These are phyloP conservation scores for Aureobasidium lini DNA, from an alignment of 2,329 filamentous ascomycete species.

Conservation along the genomic window DNA sequence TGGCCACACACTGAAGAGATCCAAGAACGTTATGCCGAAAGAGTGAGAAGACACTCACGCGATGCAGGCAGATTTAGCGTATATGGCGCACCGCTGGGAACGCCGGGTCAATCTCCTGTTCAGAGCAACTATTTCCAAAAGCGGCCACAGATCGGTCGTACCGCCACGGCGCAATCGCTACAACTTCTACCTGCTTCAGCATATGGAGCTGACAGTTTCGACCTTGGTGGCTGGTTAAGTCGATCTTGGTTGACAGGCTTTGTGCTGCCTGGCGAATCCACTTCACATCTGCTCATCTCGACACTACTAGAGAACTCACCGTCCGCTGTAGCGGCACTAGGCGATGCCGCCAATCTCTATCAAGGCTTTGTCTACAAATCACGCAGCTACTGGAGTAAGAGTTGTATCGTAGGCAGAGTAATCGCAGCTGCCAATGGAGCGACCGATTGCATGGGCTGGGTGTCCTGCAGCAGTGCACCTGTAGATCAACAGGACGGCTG, in stretches of 20 bases:
- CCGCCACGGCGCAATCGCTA: conserved; percentile 10
- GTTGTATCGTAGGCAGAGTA: conserved; percentile 47
- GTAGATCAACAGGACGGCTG: conserved; percentile 38
- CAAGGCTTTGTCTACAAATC: conserved; percentile 47
- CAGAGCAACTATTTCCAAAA: conserved; percentile 15
- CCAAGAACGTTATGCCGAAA: conserved; percentile 3
- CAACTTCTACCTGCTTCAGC: conserved; percentile 12
- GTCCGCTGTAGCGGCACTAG: conserved; percentile 40
- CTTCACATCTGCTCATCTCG: conserved; percentile 48
- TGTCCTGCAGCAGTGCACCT: conserved; percentile 34
- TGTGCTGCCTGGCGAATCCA: conserved; percentile 46
- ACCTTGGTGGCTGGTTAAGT: conserved; percentile 47
- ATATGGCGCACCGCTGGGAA: conserved; percentile 33
- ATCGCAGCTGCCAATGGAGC: conserved; percentile 39
- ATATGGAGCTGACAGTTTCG: conserved; percentile 15
- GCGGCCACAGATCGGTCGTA: conserved; percentile 10
- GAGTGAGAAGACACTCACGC: not conserved
- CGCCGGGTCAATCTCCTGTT: conserved; percentile 22
- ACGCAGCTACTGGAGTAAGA: conserved; percentile 51
- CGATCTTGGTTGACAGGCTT: conserved; percentile 49
- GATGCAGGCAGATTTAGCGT: conserved; percentile 24
- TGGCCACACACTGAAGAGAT: conserved; percentile 37
- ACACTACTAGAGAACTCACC: conserved; percentile 50
- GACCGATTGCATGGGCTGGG: conserved; percentile 50
- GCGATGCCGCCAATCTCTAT: conserved; percentile 45